Conservation (phyloP, 192 early-diverging fungal genomes). For the Powellomyces hirtus region DNA sequence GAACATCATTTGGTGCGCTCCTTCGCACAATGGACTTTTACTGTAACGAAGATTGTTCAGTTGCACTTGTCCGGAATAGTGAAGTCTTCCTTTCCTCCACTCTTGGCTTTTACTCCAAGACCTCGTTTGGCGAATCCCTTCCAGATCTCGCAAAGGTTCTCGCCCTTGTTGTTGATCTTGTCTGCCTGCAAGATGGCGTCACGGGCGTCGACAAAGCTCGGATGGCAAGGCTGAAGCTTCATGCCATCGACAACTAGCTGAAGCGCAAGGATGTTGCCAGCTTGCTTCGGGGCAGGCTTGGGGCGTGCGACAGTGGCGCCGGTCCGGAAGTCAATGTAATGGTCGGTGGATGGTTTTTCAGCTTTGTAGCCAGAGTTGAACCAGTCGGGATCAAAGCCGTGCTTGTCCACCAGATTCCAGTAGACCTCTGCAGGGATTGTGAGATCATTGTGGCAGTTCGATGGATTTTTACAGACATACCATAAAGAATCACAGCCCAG, state of each 20-base stretch:
- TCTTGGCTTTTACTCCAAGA: constrained; percentile 69
- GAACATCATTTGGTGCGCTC: too few species aligned
- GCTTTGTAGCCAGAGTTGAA: constrained; percentile 30
- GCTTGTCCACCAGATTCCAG: constrained; percentile 57
- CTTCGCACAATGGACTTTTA: too few species aligned
- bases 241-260: constrained; percentile 54
- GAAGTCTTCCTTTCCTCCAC: constrained; percentile 39
- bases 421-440: constrained; percentile 47
- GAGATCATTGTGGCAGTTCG: too few species aligned
- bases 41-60: too few species aligned
- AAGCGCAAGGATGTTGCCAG: constrained; percentile 48
- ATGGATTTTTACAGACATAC: too few species aligned
- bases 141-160: constrained; percentile 49
- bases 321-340: constrained; percentile 38
- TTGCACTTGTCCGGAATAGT: constrained; percentile 42
- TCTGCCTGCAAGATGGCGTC: constrained; percentile 52
- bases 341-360: not conserved
- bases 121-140: constrained; percentile 82
- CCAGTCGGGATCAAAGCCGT: constrained; percentile 51
- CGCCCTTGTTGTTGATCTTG: constrained; percentile 36
- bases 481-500: constrained; percentile 92
- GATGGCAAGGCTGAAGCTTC: constrained; percentile 54
- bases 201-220: constrained; percentile 52
- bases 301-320: not conserved
- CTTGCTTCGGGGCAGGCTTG: constrained; percentile 4